These are phyloP conservation scores for Fusarium subtropicale DNA, from an alignment of 2,329 filamentous ascomycete genomes.

Conservation along the genomic window DNA sequence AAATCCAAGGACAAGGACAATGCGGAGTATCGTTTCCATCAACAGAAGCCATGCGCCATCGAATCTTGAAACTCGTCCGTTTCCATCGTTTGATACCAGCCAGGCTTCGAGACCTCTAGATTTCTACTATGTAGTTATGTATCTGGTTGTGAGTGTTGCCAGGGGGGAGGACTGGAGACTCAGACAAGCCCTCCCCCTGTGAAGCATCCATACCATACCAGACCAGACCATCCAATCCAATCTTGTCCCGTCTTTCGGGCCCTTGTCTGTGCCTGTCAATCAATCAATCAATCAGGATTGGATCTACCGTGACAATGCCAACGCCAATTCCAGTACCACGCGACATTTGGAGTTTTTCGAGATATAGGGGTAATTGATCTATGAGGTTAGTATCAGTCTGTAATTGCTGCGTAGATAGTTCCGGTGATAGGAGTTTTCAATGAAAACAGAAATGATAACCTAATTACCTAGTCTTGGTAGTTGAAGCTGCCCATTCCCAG, in stretches of 20 bases:
- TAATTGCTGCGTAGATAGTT: conserved; percentile 19
- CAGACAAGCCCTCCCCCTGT: conserved; percentile 16
- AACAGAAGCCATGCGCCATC: conserved; percentile 4
- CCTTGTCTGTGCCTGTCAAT: conserved; percentile 9
- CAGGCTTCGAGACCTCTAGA: not conserved
- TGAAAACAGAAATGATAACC: not conserved
- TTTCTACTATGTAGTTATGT: not conserved
- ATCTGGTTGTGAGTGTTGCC: conserved; percentile 9
- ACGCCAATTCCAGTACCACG: conserved; percentile 25
- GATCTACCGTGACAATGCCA: conserved; percentile 23
- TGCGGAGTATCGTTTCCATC: conserved; percentile 12
- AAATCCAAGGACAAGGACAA: not conserved
- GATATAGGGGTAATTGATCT: conserved; percentile 20
- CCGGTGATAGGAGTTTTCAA: not conserved
- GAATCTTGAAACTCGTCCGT: not conserved
- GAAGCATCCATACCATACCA: not conserved
- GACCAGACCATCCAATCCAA: conserved; percentile 14
- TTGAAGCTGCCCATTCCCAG: conserved; percentile 4
- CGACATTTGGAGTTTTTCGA: conserved; percentile 6
- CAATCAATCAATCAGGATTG: conserved; percentile 25
- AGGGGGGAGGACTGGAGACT: not conserved
- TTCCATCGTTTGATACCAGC: conserved; percentile 6
- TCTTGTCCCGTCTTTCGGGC: conserved; percentile 17
- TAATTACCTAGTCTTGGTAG: not conserved
- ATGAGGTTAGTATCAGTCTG: not conserved